Evolutionary conservation across 106 monocot species (phyloP), one percentile per base, ranked within the genome.

Genomic region (Phalaenopsis equestris): DNA sequence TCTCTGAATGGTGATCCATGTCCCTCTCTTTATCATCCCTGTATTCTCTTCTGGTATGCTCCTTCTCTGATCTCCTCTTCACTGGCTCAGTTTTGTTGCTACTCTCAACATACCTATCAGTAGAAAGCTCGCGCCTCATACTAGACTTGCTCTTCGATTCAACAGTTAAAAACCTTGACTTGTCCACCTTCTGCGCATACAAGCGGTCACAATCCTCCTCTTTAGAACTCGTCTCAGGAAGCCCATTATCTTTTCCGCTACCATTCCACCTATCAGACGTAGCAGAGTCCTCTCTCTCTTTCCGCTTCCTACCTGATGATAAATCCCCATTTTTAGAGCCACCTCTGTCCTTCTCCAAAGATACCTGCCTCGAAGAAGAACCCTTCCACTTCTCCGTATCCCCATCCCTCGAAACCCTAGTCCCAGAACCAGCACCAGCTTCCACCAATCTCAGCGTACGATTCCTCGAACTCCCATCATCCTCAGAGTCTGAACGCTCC

Each of bases 1-100:
- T 55, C 15, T 82, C 78, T 41, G 47, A 58, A 52, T 9, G 67
- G 36, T 56, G 43, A 18, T 82, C 79, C 36, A 41, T 83, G 4
- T 84, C 85, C 81, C 74, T 86, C 39, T 83, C 83, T 47, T 78
- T 83, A n/a, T 49, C 77, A 45, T 83, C 80, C 78, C 77, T 80
- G 30, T 81, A 85, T 24, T 91, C 91, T 64, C 85, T 87, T 67
- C 88, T 70, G 55, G 67, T 58, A n/a, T 46, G 84, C 17, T 91
- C 91, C 83, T 85, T 91, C 70, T 89, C 93, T 0, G 81, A 86
- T 67, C 78, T 82, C 77, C 76, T 81, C 86, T 91, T 89, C 24
- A 5, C 80, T 8, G 78, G 73, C 5, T 82, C 82, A 55, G 39
- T 68, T 55, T 67, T 81, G 2, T 81, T 76, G 14, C 30, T 52